Base-by-base conservation (phyloP, 768 basidiomycete species). In the Cubamyces lactineus region DNA sequence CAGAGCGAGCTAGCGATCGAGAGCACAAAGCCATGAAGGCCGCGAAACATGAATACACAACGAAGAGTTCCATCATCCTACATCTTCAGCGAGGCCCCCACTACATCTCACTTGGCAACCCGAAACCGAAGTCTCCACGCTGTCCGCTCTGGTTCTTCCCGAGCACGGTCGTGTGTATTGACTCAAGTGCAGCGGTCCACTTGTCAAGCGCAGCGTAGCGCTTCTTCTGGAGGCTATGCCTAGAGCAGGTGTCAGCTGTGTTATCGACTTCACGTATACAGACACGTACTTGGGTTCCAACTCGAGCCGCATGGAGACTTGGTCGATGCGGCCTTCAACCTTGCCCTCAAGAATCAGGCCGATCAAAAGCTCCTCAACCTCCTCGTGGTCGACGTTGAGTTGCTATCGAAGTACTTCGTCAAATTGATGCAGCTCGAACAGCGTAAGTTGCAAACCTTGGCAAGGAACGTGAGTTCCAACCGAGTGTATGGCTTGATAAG, bases 401-500 rank as follows among this genome's bases (percentile, higher is more conserved):
- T 98, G 96, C 96, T 98, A 67, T 19, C 1, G 4, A 26, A 13
- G 48, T 7, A 11, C 19, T n/a, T 12, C 7, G 47, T 48, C 15
- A 57, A 39, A 19, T 8, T 17, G 0, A 28, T 9, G n/a, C 3
- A 5, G 19, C 15, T 28, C 11, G 2, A 26, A n/a, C 4, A 3
- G 13, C 12, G 47, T 12, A 13, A 16, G 0, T 12, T 13, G 69
- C 78, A 51, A 64, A 91, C 96, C 81, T 92, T 93, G 38, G 93
- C 95, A 5, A 99, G 84, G 82, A 96, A 97, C 19, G 89, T 84
- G 43, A 98, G 82, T 73, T 98, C 96, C 30, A 99, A 82, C 34
- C 96, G 84, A 0, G 93, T 96, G 77, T 99, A 99, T 8, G 97
- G 96, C 74, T 96, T 96, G 80, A 98, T 97, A 62, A 98, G 86